Base-by-base conservation (phyloP, 805 yeast species). In the Barnettozyma botsteinii region DNA sequence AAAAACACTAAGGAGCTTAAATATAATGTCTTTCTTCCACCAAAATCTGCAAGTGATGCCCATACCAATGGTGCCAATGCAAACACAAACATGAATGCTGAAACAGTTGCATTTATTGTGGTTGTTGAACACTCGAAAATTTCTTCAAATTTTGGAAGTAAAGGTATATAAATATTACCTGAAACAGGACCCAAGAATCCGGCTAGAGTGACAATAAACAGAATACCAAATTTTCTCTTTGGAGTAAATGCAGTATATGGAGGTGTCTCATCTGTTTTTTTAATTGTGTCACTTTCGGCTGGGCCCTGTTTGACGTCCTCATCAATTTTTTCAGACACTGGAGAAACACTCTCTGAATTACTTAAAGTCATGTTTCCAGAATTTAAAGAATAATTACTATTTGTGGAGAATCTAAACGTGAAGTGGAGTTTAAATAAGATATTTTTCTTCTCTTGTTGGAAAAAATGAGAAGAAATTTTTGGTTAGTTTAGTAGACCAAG, bases 1-100 rank as follows among this genome's bases (percentile, higher is more conserved):
- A 75, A 83, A 13, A 81, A 61, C 0, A 66, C 13, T 25, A 84
- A 57, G 13, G 93, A 82, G 5, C 66, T 50, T 15, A 85, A 42
- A 34, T 81, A 73, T 0, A 82, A 66, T 0, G 86, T 80, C 43
- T 94, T 68, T 45, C 95, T 69, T 0, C 81, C 81, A 33, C 75
- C 75, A 42, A 61, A 56, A 48, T 77, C 83, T 4, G 81, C 75
- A 57, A 66, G 63, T 3, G 70, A 56, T 1, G 80, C 80, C 77
- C 80, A 75, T 13, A 75, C 43, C 35, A 77, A 50, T 1, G 82
- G 83, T 0, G 77, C 72, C 19, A 77, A 52, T 1, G 79, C 76
- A 53, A 75, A 73, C 0, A 73, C 66, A 2, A 64, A 70, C 81
- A 76, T 76, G 45, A 75, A 76, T 0, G 71, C 75, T 1, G 80